Conservation (phyloP, 2,329 filamentous ascomycete species). For the Corinectria fuckeliana region DNA sequence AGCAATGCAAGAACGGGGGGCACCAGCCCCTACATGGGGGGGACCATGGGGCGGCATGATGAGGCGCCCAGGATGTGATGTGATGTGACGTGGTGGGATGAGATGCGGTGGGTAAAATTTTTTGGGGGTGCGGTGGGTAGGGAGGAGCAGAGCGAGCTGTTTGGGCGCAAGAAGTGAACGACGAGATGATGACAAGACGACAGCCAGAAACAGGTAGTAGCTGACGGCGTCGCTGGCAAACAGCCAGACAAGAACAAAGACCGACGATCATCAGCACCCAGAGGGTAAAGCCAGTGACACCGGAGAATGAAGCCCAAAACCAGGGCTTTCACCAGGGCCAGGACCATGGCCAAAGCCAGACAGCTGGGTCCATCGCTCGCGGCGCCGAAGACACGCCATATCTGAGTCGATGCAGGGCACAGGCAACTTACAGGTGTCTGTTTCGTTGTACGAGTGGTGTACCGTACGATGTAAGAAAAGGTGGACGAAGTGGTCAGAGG, state of each 20-base stretch:
- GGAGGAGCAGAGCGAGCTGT: conserved; percentile 1
- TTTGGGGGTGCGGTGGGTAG: conserved; percentile 28
- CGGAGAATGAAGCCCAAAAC: not conserved
- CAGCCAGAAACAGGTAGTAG: not conserved
- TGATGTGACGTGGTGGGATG: conserved; percentile 41
- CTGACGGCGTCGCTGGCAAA: not conserved
- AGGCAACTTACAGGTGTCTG: conserved; percentile 34
- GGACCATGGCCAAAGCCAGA: not conserved
- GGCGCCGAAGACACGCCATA: conserved; percentile 18
- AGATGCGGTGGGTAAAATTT: conserved; percentile 36
- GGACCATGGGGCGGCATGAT: conserved; percentile 24
- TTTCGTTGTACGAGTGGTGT: conserved; percentile 37
- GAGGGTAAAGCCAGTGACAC: not conserved
- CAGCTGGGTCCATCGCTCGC: not conserved
- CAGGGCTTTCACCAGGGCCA: not conserved
- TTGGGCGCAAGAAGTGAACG: not conserved
- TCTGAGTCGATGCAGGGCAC: conserved; percentile 22
- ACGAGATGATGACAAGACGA: not conserved
- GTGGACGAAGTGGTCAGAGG: conserved; percentile 36
- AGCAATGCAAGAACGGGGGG: conserved; percentile 33
- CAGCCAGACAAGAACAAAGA: not conserved
- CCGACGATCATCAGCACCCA: not conserved
- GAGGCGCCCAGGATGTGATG: conserved; percentile 36
- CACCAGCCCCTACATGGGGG: conserved; percentile 17
- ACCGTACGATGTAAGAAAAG: conserved; percentile 40